Evolutionary conservation across 1,139 yeast species (phyloP).

Genomic region (Taphrina deformans): DNA sequence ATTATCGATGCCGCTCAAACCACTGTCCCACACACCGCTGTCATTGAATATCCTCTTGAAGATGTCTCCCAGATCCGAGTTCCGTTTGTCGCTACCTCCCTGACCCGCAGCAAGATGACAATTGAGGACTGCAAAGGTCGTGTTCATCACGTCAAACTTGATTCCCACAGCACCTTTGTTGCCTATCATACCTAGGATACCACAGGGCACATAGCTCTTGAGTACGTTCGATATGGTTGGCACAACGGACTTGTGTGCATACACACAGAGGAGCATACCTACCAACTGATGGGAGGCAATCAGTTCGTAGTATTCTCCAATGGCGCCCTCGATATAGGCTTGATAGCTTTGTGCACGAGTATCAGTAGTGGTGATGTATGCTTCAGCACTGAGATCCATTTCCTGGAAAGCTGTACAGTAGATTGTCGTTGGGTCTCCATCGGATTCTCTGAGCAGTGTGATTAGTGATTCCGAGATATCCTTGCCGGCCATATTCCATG

Average conservation of each 20-base stretch:
- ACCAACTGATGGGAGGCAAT: constrained; percentile 35
- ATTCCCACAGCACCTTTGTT: constrained; percentile 36
- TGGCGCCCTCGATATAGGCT: constrained; percentile 18
- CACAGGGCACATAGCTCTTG: constrained; percentile 34
- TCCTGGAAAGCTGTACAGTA: constrained; percentile 33
- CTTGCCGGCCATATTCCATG: constrained; percentile 33
- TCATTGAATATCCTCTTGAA: constrained; percentile 26
- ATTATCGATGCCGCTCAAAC: constrained; percentile 29
- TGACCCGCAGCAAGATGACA: constrained; percentile 35
- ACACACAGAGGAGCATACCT: constrained; percentile 33
- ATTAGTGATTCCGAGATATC: constrained; percentile 15
- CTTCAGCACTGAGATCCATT: constrained; percentile 35
- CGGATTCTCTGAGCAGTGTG: background rate
- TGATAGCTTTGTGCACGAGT: constrained; percentile 21
- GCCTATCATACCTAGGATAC: constrained; percentile 33
- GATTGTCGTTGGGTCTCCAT: background rate
- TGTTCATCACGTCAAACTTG: constrained; percentile 31
- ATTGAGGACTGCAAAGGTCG: constrained; percentile 32
- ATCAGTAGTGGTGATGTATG: constrained; percentile 31
- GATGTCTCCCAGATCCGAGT: constrained; percentile 32
- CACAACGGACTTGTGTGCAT: constrained; percentile 33
- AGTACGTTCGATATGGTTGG: constrained; percentile 29
- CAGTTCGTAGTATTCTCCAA: constrained; percentile 33
- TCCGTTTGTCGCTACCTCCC: constrained; percentile 28
- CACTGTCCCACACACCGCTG: constrained; percentile 20